Evolutionary conservation across 2,329 filamentous ascomycete genomes (phyloP), one percentile per base, ranked within the genome.

Genomic region (Fusarium graminum): DNA sequence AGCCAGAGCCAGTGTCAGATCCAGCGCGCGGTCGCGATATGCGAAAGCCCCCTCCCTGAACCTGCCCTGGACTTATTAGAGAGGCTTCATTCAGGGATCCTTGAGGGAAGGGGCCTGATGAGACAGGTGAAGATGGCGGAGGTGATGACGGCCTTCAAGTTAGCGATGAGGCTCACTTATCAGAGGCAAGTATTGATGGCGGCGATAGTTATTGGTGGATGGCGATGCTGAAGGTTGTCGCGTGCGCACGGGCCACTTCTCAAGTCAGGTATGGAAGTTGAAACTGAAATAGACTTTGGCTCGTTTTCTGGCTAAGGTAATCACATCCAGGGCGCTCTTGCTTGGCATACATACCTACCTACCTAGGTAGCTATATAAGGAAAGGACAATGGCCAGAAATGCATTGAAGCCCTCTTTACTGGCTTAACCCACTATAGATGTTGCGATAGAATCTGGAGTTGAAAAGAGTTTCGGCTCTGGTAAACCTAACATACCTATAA

Each of bases 21-120:
- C 56, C 60, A 50, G 50, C 41, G 52, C 68, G 68, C 57, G 54
- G 52, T 59, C 65, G 64, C 66, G 59, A 64, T 59, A 65, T 63
- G 61, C 65, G 50, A 66, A 65, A 68, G 50, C 67, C 70, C 65
- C 70, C 69, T 69, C 68, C 69, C 65, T 61, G 43, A 69, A 69
- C 65, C 68, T 67, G 43, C 59, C 69, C 66, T 59, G 56, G 47
- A 53, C 16, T 41, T 43, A 41, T 68, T 52, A 66, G 58, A 65
- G 65, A 59, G 59, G 52, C 63, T 62, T 70, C 71, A 73, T 73
- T 57, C 66, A 70, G 63, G 43, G 42, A 53, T 46, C 42, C 41
- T 54, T 54, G 63, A 57, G 52, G 55, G 52, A 59, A 49, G 41
- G 41, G 32, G 26, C 56, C 54, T 55, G 7, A 30, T 28, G 16